phyloP scores from a whole-genome alignment of 1,139 yeast genomes.

The Suhomyces bribrorum region DNA sequence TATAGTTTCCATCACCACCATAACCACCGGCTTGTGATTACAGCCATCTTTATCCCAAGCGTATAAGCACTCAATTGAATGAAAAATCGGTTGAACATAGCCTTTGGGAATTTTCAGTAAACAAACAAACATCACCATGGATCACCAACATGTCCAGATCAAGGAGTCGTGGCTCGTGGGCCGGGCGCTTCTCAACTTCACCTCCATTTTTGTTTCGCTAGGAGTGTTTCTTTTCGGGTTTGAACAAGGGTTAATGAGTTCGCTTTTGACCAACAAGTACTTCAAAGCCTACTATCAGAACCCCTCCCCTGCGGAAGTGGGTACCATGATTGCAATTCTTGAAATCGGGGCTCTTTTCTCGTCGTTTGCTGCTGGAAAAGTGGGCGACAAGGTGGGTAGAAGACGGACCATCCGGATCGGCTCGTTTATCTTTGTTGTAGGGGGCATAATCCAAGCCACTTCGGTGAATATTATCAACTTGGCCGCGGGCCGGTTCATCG shows the following conservation, averaged over 20 bases:
- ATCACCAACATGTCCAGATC: conserved; percentile 34
- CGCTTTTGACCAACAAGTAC: conserved; percentile 64
- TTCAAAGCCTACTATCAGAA: conserved; percentile 73
- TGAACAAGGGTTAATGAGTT: conserved; percentile 64
- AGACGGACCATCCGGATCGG: conserved; percentile 81
- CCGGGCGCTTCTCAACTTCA: conserved; percentile 52
- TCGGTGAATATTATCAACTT: conserved; percentile 51
- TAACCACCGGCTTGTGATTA: not conserved
- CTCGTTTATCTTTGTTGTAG: conserved; percentile 74
- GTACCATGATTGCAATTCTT: conserved; percentile 80
- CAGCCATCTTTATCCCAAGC: too few species aligned
- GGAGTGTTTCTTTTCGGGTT: conserved; percentile 64
- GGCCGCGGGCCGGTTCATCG: conserved; percentile 72
- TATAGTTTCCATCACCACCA: conserved; percentile 1
- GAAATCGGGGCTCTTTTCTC: conserved; percentile 85
- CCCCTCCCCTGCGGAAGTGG: conserved; percentile 68
- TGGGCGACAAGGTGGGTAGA: conserved; percentile 82
- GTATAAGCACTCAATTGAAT: too few species aligned
- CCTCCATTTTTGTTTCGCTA: conserved; percentile 58
- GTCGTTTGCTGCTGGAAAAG: conserved; percentile 71
- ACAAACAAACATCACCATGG: too few species aligned
- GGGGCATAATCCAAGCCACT: conserved; percentile 74
- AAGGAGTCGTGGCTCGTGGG: conserved; percentile 53
- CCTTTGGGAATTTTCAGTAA: too few species aligned
- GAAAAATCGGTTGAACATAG: too few species aligned